A percentile compares a stretch with the other conserved stretches of the same genome.
Conservation (phyloP, 805 yeast species). For the Metschnikowia bowlesiae region DNA sequence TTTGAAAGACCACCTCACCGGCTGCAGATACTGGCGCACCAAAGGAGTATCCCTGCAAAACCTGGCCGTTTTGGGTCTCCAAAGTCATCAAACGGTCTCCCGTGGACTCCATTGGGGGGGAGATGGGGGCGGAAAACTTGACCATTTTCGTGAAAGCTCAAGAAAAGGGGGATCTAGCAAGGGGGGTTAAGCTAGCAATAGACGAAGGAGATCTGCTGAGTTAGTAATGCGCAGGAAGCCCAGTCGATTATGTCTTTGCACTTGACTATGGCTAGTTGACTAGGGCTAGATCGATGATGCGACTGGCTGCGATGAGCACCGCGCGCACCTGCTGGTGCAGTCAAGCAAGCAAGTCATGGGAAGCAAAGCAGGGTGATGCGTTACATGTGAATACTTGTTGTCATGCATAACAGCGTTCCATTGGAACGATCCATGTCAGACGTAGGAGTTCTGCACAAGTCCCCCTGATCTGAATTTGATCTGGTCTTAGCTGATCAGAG, state of each 20-base stretch:
- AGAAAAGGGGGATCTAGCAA: slow-evolving; percentile 1
- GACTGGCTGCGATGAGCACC: not conserved
- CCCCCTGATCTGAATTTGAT: too few species aligned
- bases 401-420: too few species aligned
- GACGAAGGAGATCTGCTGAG: slow-evolving; percentile 6
- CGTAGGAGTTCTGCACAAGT: too few species aligned
- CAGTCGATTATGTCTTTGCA: not conserved
- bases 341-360: not conserved
- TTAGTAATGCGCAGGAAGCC: slow-evolving; percentile 5
- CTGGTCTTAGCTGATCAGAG: too few species aligned
- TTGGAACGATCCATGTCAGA: too few species aligned
- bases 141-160: slow-evolving; percentile 17
- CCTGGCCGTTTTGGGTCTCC: slow-evolving; percentile 82
- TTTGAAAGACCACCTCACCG: slow-evolving; percentile 98
- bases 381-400: too few species aligned
- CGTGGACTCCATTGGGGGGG: slow-evolving; percentile 83
- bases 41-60: slow-evolving; percentile 91
- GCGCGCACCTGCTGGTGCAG: not conserved
- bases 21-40: slow-evolving; percentile 88
- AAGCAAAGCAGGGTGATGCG: not conserved
- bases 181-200: slow-evolving; percentile 4
- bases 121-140: slow-evolving; percentile 71
- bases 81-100: slow-evolving; percentile 82
- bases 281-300: not conserved
- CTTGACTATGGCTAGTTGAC: not conserved